Conservation (phyloP, 2,329 filamentous ascomycete species). For the Pseudogymnoascus verrucosus region DNA sequence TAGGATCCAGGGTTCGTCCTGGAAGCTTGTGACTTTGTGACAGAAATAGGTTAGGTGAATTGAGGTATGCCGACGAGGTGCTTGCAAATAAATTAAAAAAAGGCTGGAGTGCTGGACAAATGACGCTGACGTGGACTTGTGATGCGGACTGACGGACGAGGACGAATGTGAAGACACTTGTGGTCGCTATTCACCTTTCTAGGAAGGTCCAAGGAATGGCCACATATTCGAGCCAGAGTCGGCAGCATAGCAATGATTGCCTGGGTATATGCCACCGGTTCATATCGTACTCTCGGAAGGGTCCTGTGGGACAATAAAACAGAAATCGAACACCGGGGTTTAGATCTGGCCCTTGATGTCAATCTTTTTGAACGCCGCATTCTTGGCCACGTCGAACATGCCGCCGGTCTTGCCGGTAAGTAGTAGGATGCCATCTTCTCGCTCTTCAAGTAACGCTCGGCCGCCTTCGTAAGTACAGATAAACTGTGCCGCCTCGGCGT, state of each 20-base stretch:
- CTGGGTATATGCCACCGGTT: background rate
- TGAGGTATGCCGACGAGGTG: constrained; percentile 1
- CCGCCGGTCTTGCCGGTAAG: constrained; percentile 63
- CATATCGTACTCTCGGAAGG: background rate
- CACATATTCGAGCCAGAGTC: background rate
- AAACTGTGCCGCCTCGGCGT: constrained; percentile 84
- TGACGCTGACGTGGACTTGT: background rate
- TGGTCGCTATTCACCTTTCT: background rate
- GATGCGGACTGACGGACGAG: background rate
- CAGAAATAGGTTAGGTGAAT: background rate
- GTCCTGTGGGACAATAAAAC: background rate
- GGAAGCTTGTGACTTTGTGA: constrained; percentile 7
- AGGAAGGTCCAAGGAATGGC: background rate
- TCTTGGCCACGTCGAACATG: constrained; percentile 67
- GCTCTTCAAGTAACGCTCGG: constrained; percentile 68
- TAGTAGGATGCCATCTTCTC: constrained; percentile 64
- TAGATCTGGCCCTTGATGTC: constrained; percentile 97
- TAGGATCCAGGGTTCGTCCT: constrained; percentile 6
- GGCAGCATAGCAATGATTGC: background rate
- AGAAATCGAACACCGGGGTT: constrained; percentile 23
- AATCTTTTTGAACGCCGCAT: constrained; percentile 72
- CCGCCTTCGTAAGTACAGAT: constrained; percentile 67
- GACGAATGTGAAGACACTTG: background rate
- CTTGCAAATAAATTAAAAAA: background rate
- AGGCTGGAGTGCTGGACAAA: background rate